phyloP scores from a whole-genome alignment of 2,329 filamentous ascomycete species.

The Thermoascus crustaceus region DNA sequence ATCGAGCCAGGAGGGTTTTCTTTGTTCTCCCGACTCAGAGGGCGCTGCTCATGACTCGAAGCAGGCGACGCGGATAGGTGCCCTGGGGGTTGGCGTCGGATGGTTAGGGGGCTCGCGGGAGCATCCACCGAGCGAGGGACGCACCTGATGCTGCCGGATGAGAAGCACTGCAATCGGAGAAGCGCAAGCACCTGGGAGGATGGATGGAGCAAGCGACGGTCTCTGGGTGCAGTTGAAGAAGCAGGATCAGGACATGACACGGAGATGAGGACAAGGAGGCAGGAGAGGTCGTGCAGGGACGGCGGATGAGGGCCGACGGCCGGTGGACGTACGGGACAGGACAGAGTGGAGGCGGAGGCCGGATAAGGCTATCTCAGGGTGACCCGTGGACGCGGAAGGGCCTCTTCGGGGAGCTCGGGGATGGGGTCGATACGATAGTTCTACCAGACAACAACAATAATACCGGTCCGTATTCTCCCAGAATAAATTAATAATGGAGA shows the following conservation, averaged over 20 bases:
- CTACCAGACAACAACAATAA: too few relatives aligned
- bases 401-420: neutral
- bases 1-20: neutral
- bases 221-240: too few relatives aligned
- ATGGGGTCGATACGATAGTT: too few relatives aligned
- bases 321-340: neutral
- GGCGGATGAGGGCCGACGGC: slow-evolving; percentile 6
- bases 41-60: slow-evolving; percentile 1
- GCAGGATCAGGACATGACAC: too few relatives aligned
- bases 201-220: too few relatives aligned
- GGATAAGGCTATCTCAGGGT: slow-evolving; percentile 12
- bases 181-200: too few relatives aligned
- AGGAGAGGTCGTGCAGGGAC: slow-evolving; percentile 6
- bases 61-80: neutral
- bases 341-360: slow-evolving; percentile 6
- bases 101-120: slow-evolving; percentile 5
- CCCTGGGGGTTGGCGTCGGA: slow-evolving; percentile 4
- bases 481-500: too few relatives aligned
- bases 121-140: too few relatives aligned
- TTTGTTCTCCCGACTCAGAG: slow-evolving; percentile 2
- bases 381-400: neutral
- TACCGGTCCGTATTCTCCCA: too few relatives aligned
- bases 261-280: slow-evolving; percentile 2
- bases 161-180: too few relatives aligned
- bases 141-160: too few relatives aligned